Base-by-base conservation (phyloP, 2,329 filamentous ascomycete genomes). In the Daldinia eschscholtzii region DNA sequence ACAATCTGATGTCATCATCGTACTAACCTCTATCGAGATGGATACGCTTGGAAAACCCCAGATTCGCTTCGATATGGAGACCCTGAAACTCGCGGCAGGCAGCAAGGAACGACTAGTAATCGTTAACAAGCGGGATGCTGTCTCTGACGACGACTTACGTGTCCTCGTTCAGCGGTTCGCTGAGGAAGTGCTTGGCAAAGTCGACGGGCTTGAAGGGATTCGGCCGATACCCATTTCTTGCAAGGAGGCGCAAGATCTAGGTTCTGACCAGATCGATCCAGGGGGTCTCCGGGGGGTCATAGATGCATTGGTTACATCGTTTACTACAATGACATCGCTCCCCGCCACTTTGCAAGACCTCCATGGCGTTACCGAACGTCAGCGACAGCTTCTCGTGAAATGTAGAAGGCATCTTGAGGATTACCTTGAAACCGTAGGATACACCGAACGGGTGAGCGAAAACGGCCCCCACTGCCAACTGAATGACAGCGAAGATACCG, bases 301-400 rank as follows among this genome's bases (percentile, higher is more conserved):
- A 35, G 80, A 87, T 66, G 85, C 84, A 23, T 85, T 99, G 20
- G 87, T 89, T n/a, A 74, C 79, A 35, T 86, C 88, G 2, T 98
- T 98, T 78, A 82, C 83, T 55, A 78, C 81, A 57, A 90, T 97
- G 86, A 97, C 93, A 1, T 82, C 85, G 37, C 84, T 95, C 76
- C 87, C 89, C 10, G 86, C 86, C 3, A 88, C 93, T 70, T 90
- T 93, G 83, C 88, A 94, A 81, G 93, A 97, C 75, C 91, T 96
- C 4, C 87, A 98, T 3, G 94, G 94, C 63, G 94, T 97, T 41
- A 97, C 93, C 18, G 93, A 95, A 80, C 91, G 96, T 65, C 96
- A 99, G 83, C 88, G 92, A 58, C 87, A 93, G 78, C 89, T 98
- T 59, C 86, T 99, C 53, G 86, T 88, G 57, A 86, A 89, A 76